Evolutionary conservation across 352 stramenopile species (phyloP).

Genomic region (Phytophthora agathidicida): DNA sequence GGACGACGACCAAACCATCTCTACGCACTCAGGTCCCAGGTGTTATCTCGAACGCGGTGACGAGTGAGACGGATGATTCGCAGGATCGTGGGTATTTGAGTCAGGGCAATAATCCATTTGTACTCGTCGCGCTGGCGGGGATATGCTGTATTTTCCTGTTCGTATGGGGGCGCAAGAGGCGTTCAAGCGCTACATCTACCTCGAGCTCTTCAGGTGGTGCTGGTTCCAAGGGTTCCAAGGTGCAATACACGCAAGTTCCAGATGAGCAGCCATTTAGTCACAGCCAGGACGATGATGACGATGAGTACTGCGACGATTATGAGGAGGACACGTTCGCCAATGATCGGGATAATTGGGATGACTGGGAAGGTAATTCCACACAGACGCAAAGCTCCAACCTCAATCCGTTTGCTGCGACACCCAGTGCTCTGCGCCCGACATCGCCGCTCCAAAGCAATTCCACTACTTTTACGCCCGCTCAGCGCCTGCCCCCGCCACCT

Average conservation of each 20-base stretch:
- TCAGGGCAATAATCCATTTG: constrained; percentile 50
- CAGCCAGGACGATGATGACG: constrained; percentile 51
- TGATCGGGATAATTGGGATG: constrained; percentile 65
- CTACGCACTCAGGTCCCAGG: constrained; percentile 37
- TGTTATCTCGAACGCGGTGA: constrained; percentile 23
- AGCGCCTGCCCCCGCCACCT: constrained; percentile 24
- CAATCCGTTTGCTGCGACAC: constrained; percentile 48
- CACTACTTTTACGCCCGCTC: constrained; percentile 32
- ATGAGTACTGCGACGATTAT: constrained; percentile 58
- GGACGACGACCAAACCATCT: constrained; percentile 35
- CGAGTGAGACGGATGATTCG: constrained; percentile 9
- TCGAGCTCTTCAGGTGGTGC: constrained; percentile 11
- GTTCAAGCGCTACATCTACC: constrained; percentile 18
- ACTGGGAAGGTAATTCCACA: constrained; percentile 61
- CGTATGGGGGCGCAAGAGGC: constrained; percentile 57
- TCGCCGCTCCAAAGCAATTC: constrained; percentile 11
- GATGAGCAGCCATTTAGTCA: constrained; percentile 48
- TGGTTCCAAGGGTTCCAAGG: constrained; percentile 35
- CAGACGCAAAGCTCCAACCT: constrained; percentile 42
- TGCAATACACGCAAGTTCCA: constrained; percentile 71
- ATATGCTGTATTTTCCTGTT: constrained; percentile 68
- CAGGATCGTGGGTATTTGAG: constrained; percentile 29
- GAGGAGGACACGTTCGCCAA: constrained; percentile 54
- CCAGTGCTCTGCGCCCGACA: constrained; percentile 15
- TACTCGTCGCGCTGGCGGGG: constrained; percentile 43